Evolutionary conservation across 805 yeast species (phyloP).

Genomic region (Candida caryicola): DNA sequence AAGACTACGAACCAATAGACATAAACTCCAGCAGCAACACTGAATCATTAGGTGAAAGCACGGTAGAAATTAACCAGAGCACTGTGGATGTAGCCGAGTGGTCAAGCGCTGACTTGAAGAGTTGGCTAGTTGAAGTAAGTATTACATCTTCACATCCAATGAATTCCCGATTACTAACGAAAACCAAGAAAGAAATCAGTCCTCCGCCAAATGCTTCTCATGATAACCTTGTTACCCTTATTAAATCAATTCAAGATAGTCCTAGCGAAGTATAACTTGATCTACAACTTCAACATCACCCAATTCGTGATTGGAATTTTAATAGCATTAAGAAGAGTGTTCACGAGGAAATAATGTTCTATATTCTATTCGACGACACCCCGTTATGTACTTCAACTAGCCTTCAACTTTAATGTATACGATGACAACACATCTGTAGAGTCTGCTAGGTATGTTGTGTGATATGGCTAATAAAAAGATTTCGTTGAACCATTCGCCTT

Average conservation of each 20-base stretch:
- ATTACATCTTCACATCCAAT: constrained; percentile 1
- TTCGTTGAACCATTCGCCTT: constrained; percentile 1
- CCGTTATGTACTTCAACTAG: too few species aligned
- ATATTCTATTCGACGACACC: too few species aligned
- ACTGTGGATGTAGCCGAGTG: constrained; percentile 30
- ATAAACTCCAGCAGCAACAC: constrained; percentile 10
- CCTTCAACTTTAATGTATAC: too few species aligned
- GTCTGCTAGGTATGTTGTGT: too few species aligned
- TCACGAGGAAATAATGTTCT: neutral
- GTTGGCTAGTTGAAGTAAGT: constrained; percentile 41
- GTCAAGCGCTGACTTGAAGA: constrained; percentile 35
- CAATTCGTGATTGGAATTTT: constrained; percentile 7
- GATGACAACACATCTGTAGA: too few species aligned
- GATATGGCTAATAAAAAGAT: too few species aligned
- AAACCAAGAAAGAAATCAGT: constrained; percentile 43
- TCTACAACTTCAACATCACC: constrained; percentile 19
- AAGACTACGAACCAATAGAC: constrained; percentile 24
- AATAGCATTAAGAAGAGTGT: neutral
- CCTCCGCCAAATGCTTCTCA: constrained; percentile 46
- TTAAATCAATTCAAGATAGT: constrained; percentile 38
- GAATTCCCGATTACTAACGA: constrained; percentile 17
- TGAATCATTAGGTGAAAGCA: constrained; percentile 9
- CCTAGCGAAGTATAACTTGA: constrained; percentile 17
- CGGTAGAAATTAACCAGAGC: constrained; percentile 10
- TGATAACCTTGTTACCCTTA: constrained; percentile 47